These are phyloP conservation scores for Cicer arietinum DNA, from an alignment of 306 rosid species.

Conservation along the genomic window DNA sequence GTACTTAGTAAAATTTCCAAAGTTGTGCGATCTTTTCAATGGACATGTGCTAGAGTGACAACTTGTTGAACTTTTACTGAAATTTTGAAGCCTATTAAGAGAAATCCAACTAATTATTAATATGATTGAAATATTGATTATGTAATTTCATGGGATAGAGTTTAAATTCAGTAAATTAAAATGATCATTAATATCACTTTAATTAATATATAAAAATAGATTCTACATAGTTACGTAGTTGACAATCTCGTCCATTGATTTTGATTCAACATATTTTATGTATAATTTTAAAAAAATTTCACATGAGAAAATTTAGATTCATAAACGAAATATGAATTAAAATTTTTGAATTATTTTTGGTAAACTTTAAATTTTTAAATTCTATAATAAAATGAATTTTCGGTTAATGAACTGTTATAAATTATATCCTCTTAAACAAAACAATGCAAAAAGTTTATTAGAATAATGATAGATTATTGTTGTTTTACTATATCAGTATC, in stretches of 20 bases:
- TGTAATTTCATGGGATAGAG: too few relatives aligned
- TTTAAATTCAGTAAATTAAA: too few relatives aligned
- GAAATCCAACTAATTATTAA: not conserved
- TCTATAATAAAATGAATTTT: not conserved
- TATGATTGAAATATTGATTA: not conserved
- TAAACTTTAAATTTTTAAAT: too few relatives aligned
- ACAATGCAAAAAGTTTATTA: not conserved
- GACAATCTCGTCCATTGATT: not conserved
- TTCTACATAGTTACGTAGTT: not conserved
- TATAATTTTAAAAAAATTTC: not conserved
- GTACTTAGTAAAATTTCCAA: too few relatives aligned
- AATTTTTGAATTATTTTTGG: too few relatives aligned
- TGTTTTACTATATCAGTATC: not conserved
- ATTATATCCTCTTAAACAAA: not conserved
- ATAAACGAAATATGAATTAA: not conserved
- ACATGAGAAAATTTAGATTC: not conserved
- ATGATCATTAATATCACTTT: too few relatives aligned
- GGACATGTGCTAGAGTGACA: constrained; percentile 17
- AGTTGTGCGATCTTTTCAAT: not conserved
- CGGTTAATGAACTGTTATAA: constrained; percentile 5
- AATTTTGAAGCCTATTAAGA: not conserved
- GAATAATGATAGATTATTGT: constrained; percentile 4
- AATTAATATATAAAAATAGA: not conserved
- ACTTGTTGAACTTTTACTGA: not conserved
- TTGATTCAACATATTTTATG: not conserved